A percentile compares a stretch with the other conserved stretches of the same genome.
phyloP scores from a whole-genome alignment of 495 filamentous ascomycete genomes.

The Xylaria intraflava region DNA sequence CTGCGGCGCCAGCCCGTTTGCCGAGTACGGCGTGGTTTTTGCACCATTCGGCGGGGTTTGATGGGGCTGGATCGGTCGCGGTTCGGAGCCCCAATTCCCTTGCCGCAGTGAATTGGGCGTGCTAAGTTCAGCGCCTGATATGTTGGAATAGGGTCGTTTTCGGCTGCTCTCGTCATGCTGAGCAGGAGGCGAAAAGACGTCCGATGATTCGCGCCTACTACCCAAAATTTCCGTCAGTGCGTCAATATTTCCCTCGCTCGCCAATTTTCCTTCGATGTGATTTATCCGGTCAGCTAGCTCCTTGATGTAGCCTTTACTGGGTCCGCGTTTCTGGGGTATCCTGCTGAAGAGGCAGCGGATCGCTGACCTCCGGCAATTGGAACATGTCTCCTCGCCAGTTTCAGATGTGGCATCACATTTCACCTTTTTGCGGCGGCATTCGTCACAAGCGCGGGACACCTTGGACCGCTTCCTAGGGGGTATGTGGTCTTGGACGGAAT shows the following conservation, averaged over 20 bases:
- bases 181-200: constrained; percentile 30
- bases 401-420: constrained; percentile 86
- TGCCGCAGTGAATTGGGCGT: constrained; percentile 28
- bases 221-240: constrained; percentile 24
- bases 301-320: constrained; percentile 97
- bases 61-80: constrained; percentile 36
- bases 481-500: constrained; percentile 48
- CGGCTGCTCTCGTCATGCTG: constrained; percentile 30
- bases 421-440: constrained; percentile 94
- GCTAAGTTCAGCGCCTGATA: constrained; percentile 34
- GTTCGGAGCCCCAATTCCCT: constrained; percentile 31
- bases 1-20: constrained; percentile 38
- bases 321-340: constrained; percentile 89
- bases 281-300: constrained; percentile 86
- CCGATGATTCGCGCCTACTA: constrained; percentile 30
- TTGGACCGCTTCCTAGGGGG: constrained; percentile 80
- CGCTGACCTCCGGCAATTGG: constrained; percentile 74
- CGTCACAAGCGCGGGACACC: constrained; percentile 89
- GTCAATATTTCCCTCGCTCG: constrained; percentile 25
- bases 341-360: constrained; percentile 82
- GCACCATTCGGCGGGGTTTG: constrained; percentile 22
- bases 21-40: constrained; percentile 25
- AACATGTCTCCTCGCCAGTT: constrained; percentile 69
- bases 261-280: constrained; percentile 63
- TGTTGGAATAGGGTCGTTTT: constrained; percentile 42